Evolutionary conservation across 257 asterid species (phyloP), one percentile per base, ranked within the genome.

Genomic region (Ballota nigra): DNA sequence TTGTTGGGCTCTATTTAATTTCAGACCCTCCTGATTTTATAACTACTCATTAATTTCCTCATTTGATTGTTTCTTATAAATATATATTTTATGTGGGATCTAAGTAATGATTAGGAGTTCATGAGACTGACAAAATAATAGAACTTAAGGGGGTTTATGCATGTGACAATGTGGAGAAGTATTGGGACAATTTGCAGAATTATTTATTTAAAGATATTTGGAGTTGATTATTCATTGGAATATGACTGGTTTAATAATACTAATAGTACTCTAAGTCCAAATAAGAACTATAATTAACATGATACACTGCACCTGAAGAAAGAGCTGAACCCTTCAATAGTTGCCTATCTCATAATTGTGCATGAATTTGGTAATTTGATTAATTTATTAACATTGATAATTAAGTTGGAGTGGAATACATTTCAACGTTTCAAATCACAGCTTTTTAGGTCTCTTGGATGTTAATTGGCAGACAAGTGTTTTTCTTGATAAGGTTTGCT

Each of bases 121-220:
- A 72, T 72, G 74, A 75, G 71, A 73, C 29, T 78, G 86, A 81
- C 77, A 72, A 79, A 83, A 79, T 73, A 80, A 86, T 84, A 64
- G 53, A 77, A 66, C 10, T 10, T 26, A 67, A n/a, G 68, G 65
- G 77, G 73, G 59, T 75, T 77, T 73, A 73, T 83, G 90, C 97
- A 91, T 87, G 95, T 91, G 97, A 68, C 76, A 79, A 81, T 87
- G 90, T 82, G 88, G 77, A 77, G 87, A 77, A 78, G 81, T 56
- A 62, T 81, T 63, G 76, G 75, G 83, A 76, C 88, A 80, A 62
- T 70, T 81, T 70, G 75, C 77, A 80, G 66, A 34, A 63, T 56
- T 70, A 23, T 8, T 10, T 20, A 52, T 0, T 55, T 29, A 80
- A 43, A 52, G 13, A 63, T 63, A 63, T 70, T 36, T 40, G 36